Evolutionary conservation across 225 moss, liverwort and hornwort genomes (phyloP).

Genomic region (Physcomitrium patens): DNA sequence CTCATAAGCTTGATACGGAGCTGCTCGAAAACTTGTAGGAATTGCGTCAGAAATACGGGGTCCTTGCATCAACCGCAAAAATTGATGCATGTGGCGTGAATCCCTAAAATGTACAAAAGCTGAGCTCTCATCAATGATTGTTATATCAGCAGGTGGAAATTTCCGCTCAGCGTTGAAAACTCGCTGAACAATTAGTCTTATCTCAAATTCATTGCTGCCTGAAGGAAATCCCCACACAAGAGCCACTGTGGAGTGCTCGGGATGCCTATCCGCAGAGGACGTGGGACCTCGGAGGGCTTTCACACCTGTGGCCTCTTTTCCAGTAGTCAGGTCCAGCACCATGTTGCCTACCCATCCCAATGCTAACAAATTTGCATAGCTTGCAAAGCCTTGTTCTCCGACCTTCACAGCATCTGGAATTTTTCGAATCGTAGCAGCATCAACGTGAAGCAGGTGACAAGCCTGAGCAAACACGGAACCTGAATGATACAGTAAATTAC

Average conservation of each 20-base stretch:
- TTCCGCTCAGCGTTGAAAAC: constrained; percentile 45
- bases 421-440: constrained; percentile 40
- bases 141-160: constrained; percentile 37
- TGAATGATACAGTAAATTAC: constrained; percentile 29
- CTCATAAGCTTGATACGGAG: constrained; percentile 55
- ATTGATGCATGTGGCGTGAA: constrained; percentile 44
- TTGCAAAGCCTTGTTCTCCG: constrained; percentile 55
- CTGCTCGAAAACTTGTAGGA: constrained; percentile 43
- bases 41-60: constrained; percentile 16
- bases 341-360: constrained; percentile 64
- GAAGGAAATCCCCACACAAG: constrained; percentile 58
- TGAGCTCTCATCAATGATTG: constrained; percentile 51
- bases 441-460: constrained; percentile 58
- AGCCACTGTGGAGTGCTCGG: constrained; percentile 34
- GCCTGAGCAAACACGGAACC: constrained; percentile 65
- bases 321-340: constrained; percentile 52
- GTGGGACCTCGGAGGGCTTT: constrained; percentile 40
- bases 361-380: constrained; percentile 55
- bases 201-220: constrained; percentile 39
- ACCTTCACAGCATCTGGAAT: constrained; percentile 47
- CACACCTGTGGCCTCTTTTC: constrained; percentile 48
- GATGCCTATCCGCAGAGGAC: constrained; percentile 22
- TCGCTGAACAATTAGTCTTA: constrained; percentile 48
- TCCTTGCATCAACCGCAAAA: constrained; percentile 46
- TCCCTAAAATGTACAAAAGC: constrained; percentile 58